A percentile compares a stretch with the other conserved stretches of the same genome.
phyloP scores from a whole-genome alignment of 202 grass and related monocot genomes.

The Cymbopogon flexuosus region DNA sequence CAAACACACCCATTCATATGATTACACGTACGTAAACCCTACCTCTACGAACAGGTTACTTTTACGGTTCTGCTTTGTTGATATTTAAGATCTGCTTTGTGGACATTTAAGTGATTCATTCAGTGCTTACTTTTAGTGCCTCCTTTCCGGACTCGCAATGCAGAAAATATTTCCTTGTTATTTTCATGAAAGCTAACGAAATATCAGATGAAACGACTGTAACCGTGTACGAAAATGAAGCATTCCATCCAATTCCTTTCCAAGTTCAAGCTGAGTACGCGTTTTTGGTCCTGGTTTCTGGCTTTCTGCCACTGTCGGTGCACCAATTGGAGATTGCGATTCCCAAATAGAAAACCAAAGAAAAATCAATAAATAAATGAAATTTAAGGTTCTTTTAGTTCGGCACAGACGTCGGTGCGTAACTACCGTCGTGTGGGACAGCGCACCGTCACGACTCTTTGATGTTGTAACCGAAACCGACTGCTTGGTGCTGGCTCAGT shows the following conservation, averaged over 20 bases:
- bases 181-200: neutral
- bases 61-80: neutral
- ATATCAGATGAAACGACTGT: neutral
- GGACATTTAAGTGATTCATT: neutral
- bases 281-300: neutral
- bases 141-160: neutral
- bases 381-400: neutral
- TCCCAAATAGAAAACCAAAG: too few relatives aligned
- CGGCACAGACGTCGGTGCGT: neutral
- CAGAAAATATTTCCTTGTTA: neutral
- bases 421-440: constrained; percentile 1
- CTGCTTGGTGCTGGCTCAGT: too few relatives aligned
- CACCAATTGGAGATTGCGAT: neutral
- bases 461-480: neutral
- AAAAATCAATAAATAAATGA: neutral
- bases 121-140: neutral
- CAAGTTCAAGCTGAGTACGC: neutral
- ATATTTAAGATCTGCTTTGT: neutral
- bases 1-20: neutral
- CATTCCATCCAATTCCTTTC: neutral
- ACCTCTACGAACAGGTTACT: neutral
- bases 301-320: constrained; percentile 5
- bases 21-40: too few relatives aligned
- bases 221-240: neutral
- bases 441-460: neutral